Evolutionary conservation across 1,284 basidiomycete species (phyloP), one percentile per base, ranked within the genome.

Genomic region (Microbotryum intermedium): DNA sequence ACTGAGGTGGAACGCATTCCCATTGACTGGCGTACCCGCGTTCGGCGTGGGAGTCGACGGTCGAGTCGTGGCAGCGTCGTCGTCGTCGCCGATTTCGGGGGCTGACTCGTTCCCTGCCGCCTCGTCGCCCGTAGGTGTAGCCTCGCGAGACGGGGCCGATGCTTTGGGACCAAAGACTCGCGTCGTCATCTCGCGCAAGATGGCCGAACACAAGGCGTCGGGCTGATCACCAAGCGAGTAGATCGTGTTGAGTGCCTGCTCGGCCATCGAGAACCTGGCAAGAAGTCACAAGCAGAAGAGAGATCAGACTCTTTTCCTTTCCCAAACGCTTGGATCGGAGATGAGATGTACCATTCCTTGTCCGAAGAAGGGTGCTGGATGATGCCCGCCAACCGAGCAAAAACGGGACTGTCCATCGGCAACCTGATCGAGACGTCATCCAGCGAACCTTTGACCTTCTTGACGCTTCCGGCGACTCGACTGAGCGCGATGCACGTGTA

Each of bases 401-500:
- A 97, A 54, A 99, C 84, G 0, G 84, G 79, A 64, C 86, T 88
- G 48, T 87, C 84, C 88, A 97, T 97, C 3, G 87, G 86, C 55
- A 93, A 79, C 4, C 94, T 84, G 58, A 92, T 80, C 6, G 84
- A 87, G 70, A 90, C 89, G 77, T 97, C 90, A 26, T 84, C 78
- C 18, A 97, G 81, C 0, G 91, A 94, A 2, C 90, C 94, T 79
- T 98, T 98, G 68, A 98, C 84, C 74, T 97, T 98, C 79, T 97
- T 98, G 34, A 84, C 88, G 69, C 89, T 95, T 1, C 95, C 95
- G 52, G 90, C 89, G 20, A 98, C 79, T 0, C 94, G 83, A 69
- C 94, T 90, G 39, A 98, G 77, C 0, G 93, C 92, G 50, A 97
- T 84, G 71, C 90, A 97, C 0, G 92, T 95, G 73, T 97, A 97